Conservation (phyloP, 2,329 filamentous ascomycete species). For the Leptodontidium sp. region DNA sequence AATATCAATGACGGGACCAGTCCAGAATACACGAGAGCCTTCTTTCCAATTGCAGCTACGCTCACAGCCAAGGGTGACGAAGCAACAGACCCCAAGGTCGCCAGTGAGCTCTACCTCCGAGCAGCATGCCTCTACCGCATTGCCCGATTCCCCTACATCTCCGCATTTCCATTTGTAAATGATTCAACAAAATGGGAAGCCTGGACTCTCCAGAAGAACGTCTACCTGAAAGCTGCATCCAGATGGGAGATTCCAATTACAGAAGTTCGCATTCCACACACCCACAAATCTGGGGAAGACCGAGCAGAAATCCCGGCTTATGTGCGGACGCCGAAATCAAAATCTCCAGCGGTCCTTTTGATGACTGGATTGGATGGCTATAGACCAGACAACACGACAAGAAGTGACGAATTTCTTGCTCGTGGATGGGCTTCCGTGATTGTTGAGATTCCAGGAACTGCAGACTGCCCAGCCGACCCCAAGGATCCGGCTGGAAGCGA, state of each 20-base stretch:
- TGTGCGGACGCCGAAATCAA: slow-evolving; percentile 63
- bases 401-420: slow-evolving; percentile 66
- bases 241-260: slow-evolving; percentile 65
- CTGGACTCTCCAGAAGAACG: slow-evolving; percentile 71
- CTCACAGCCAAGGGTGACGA: slow-evolving; percentile 62
- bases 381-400: slow-evolving; percentile 67
- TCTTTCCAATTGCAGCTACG: slow-evolving; percentile 67
- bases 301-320: slow-evolving; percentile 68
- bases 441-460: slow-evolving; percentile 72
- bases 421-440: slow-evolving; percentile 71
- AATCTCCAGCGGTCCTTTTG: slow-evolving; percentile 60
- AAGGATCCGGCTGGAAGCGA: slow-evolving; percentile 66
- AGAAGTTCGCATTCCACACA: slow-evolving; percentile 70
- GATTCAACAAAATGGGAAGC: slow-evolving; percentile 64
- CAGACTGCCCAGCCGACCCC: slow-evolving; percentile 71
- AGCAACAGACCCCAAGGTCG: slow-evolving; percentile 58
- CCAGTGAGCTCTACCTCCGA: slow-evolving; percentile 71
- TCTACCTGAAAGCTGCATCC: slow-evolving; percentile 64
- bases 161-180: slow-evolving; percentile 50
- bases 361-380: slow-evolving; percentile 71
- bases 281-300: slow-evolving; percentile 57
- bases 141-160: slow-evolving; percentile 71
- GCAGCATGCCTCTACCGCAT: slow-evolving; percentile 79
- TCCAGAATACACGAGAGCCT: slow-evolving; percentile 68
- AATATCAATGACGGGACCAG: slow-evolving; percentile 72